phyloP scores from a whole-genome alignment of 768 basidiomycete species.

The Trametes villosa region DNA sequence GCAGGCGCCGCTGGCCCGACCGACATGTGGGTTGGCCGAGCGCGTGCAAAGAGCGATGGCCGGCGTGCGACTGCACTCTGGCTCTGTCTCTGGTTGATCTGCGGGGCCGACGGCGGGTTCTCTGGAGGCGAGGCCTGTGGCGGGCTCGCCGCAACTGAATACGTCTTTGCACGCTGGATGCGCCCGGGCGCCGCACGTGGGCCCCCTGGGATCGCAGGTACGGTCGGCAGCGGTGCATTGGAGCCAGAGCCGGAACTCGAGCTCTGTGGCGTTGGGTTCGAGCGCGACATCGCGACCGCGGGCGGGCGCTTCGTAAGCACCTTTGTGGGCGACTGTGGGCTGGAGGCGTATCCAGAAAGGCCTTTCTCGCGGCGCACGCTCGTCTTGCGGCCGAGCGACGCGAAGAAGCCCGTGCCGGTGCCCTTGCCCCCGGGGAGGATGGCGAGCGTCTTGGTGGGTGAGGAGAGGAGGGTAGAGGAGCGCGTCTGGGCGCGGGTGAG shows the following conservation, averaged over 20 bases:
- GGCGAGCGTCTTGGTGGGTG: slow-evolving; percentile 27
- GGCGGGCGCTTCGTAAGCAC: slow-evolving; percentile 43
- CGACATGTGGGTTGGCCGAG: slow-evolving; percentile 11
- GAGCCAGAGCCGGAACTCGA: slow-evolving; percentile 36
- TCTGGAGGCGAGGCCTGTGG: slow-evolving; percentile 20
- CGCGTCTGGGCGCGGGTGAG: slow-evolving; percentile 35
- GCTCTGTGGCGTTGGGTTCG: slow-evolving; percentile 38
- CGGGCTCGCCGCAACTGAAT: slow-evolving; percentile 43
- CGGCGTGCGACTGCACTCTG: slow-evolving; percentile 35
- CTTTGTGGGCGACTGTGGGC: slow-evolving; percentile 39
- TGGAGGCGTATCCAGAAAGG: slow-evolving; percentile 8
- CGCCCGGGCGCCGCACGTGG: slow-evolving; percentile 70
- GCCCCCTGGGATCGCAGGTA: slow-evolving; percentile 71
- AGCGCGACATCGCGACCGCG: slow-evolving; percentile 28
- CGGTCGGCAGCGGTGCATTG: slow-evolving; percentile 28
- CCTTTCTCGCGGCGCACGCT: slow-evolving; percentile 51
- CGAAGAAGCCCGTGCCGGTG: slow-evolving; percentile 63
- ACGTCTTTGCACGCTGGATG: slow-evolving; percentile 68
- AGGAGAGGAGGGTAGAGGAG: slow-evolving; percentile 42
- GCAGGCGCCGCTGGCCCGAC: slow-evolving; percentile 12
- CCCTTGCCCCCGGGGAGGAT: slow-evolving; percentile 43
- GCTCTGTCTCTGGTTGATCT: slow-evolving; percentile 31
- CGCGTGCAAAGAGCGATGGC: slow-evolving; percentile 38
- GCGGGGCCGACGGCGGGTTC: slow-evolving; percentile 39
- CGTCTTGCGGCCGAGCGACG: slow-evolving; percentile 73